These are phyloP conservation scores for Penicillium waksmanii DNA, from an alignment of 495 filamentous ascomycete genomes.

Conservation along the genomic window DNA sequence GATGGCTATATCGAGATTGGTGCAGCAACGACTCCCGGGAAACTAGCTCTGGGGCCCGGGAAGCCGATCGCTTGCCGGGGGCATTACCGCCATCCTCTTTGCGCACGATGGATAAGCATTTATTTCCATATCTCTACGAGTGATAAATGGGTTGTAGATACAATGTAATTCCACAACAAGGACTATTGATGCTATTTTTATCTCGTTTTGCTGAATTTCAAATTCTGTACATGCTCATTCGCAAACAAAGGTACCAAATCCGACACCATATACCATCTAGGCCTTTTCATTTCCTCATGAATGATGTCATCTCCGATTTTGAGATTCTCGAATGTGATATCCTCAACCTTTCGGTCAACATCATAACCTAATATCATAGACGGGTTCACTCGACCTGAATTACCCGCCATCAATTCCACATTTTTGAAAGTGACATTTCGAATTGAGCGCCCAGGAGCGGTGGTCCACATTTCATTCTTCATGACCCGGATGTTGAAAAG, in stretches of 20 bases:
- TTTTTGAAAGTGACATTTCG: constrained; percentile 20
- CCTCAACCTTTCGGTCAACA: background rate
- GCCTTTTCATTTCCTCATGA: constrained; percentile 16
- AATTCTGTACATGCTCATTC: constrained; percentile 21
- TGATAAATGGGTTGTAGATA: too few relatives aligned
- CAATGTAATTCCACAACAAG: too few relatives aligned
- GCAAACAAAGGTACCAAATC: constrained; percentile 22
- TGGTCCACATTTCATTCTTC: constrained; percentile 21
- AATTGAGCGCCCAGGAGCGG: constrained; percentile 19
- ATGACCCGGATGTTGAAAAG: constrained; percentile 24
- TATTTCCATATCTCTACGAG: too few relatives aligned
- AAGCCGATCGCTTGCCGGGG: too few relatives aligned
- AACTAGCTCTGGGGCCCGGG: too few relatives aligned
- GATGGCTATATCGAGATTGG: too few relatives aligned
- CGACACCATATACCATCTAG: constrained; percentile 19
- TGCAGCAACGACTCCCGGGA: too few relatives aligned
- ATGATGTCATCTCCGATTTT: background rate
- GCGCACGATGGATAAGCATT: too few relatives aligned
- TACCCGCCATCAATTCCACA: constrained; percentile 5
- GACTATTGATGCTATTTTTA: background rate
- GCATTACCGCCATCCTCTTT: too few relatives aligned
- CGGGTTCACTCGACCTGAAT: constrained; percentile 10
- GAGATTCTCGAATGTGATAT: background rate
- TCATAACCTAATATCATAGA: constrained; percentile 9
- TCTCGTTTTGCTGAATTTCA: constrained; percentile 9